Conservation (phyloP, 1,139 yeast genomes). For the Pichia sp. region DNA sequence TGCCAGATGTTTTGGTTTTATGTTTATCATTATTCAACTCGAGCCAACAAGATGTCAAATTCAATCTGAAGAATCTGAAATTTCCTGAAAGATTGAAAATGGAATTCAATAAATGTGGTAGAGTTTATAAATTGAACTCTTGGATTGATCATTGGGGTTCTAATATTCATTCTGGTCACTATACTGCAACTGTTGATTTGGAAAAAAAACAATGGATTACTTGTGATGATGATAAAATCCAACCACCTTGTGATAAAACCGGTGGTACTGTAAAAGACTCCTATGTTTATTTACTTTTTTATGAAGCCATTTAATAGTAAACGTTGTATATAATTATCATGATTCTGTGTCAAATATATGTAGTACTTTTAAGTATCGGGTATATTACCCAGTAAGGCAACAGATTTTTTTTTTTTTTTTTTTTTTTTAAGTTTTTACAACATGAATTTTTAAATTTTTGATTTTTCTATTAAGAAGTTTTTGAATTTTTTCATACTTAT, state of each 20-base stretch:
- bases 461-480: too few species aligned
- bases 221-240: conserved; percentile 56
- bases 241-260: conserved; percentile 14
- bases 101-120: conserved; percentile 16
- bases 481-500: too few species aligned
- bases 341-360: background rate
- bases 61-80: conserved; percentile 18
- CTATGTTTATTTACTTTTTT: conserved; percentile 28
- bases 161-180: conserved; percentile 79
- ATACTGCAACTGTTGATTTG: conserved; percentile 70
- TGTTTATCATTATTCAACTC: conserved; percentile 29
- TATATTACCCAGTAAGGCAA: background rate
- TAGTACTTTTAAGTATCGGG: background rate
- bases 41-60: conserved; percentile 21
- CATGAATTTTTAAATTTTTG: background rate
- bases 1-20: conserved; percentile 28
- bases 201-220: conserved; percentile 57
- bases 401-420: background rate
- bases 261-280: conserved; percentile 18
- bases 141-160: conserved; percentile 87
- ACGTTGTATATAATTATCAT: background rate
- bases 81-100: conserved; percentile 25
- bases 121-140: conserved; percentile 60
- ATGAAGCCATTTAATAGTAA: conserved; percentile 11
- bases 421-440: background rate